Evolutionary conservation across 352 stramenopile genomes (phyloP).

Genomic region (Thraustochytrium sp.): DNA sequence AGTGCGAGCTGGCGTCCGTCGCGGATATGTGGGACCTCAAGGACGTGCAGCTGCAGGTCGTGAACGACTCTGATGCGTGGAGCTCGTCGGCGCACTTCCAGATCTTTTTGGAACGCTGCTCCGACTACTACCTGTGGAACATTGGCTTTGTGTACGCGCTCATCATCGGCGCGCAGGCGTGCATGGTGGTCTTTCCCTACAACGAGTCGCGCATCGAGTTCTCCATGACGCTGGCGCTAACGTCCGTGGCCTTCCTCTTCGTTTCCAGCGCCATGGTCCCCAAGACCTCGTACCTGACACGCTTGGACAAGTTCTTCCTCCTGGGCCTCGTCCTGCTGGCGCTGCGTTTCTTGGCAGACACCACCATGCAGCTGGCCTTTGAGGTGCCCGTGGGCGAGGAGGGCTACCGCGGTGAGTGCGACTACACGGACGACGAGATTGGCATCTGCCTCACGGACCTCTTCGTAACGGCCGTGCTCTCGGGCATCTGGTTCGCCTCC

Average conservation of each 20-base stretch:
- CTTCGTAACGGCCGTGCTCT: not conserved
- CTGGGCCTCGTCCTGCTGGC: conserved; percentile 8
- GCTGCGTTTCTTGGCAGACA: not conserved
- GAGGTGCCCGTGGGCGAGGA: not conserved
- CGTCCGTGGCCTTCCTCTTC: not conserved
- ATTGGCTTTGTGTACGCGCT: conserved; percentile 19
- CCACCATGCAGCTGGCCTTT: not conserved
- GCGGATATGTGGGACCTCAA: conserved; percentile 9
- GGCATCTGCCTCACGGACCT: not conserved
- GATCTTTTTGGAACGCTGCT: conserved; percentile 7
- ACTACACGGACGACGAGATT: not conserved
- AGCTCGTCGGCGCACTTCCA: conserved; percentile 9
- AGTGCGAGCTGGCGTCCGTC: not conserved
- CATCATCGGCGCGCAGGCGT: conserved; percentile 1
- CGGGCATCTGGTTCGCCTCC: not conserved
- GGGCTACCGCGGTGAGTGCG: not conserved
- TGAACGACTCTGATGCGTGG: not conserved
- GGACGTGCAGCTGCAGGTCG: not conserved
- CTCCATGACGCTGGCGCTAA: not conserved
- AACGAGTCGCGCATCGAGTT: conserved; percentile 16
- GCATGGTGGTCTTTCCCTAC: not conserved
- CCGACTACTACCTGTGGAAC: conserved; percentile 3
- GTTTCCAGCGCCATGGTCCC: not conserved
- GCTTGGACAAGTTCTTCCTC: not conserved
- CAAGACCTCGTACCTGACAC: conserved; percentile 16